Evolutionary conservation across 331 rosid species (phyloP).

Genomic region (Stylosanthes scabra): DNA sequence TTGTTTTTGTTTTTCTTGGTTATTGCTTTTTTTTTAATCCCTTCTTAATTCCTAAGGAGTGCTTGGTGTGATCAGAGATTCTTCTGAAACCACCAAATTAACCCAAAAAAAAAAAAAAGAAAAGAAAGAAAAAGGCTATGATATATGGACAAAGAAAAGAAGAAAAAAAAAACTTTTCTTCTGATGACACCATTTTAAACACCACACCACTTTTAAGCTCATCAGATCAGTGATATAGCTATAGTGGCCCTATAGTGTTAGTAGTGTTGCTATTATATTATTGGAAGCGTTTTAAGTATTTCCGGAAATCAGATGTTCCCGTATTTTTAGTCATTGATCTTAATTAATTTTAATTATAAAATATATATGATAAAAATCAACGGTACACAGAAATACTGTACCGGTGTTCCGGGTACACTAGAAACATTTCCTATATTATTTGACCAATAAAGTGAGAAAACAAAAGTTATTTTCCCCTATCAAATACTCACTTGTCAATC

Average conservation of each 20-base stretch:
- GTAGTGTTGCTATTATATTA: no score
- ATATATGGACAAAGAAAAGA: no score
- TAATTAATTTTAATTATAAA: no score
- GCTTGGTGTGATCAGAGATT: conserved; percentile 39
- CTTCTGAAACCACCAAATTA: conserved; percentile 34
- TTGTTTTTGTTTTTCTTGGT: neutral
- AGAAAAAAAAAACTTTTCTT: neutral
- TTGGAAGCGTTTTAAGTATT: no score
- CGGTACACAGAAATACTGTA: no score
- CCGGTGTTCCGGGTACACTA: no score
- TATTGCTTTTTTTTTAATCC: neutral
- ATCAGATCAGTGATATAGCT: neutral
- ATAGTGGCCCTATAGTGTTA: conserved; percentile 10
- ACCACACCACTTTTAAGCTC: conserved; percentile 37
- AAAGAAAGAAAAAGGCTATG: conserved; percentile 28
- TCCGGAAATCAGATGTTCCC: no score
- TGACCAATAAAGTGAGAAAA: conserved; percentile 41
- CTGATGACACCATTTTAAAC: conserved; percentile 35
- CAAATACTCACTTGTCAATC: conserved; percentile 41
- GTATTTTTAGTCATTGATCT: no score
- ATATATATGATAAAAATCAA: no score
- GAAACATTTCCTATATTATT: no score
- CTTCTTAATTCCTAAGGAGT: neutral
- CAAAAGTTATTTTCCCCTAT: conserved; percentile 40
- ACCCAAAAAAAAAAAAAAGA: conserved; percentile 24